Percentiles rank a stretch among this genome's conserved stretches.
Evolutionary conservation across 2,329 filamentous ascomycete species (phyloP).

Genomic region (Aphanocladium album): DNA sequence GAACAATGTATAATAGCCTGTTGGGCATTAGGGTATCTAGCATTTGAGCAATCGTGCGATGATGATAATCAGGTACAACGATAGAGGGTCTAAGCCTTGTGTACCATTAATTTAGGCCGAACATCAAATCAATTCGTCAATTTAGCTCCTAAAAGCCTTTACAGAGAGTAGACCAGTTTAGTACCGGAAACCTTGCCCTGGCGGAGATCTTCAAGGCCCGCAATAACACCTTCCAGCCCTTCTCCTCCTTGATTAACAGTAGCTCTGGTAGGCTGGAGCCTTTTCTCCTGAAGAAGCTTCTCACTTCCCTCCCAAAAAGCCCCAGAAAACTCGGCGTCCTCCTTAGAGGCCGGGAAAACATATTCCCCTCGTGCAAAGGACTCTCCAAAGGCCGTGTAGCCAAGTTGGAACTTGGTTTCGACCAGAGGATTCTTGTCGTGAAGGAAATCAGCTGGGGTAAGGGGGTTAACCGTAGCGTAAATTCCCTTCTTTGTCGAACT

Average conservation of each 20-base stretch:
- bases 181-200: conserved; percentile 32
- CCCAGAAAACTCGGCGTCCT: conserved; percentile 31
- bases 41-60: no score
- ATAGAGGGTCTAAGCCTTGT: no score
- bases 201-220: conserved; percentile 27
- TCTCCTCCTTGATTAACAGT: conserved; percentile 17
- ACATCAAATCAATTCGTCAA: no score
- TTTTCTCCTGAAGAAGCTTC: conserved; percentile 29
- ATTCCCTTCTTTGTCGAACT: background rate
- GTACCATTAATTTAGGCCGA: no score
- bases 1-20: no score
- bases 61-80: no score
- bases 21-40: no score
- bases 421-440: background rate
- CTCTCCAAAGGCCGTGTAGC: conserved; percentile 37
- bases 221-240: conserved; percentile 30
- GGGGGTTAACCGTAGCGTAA: conserved; percentile 4
- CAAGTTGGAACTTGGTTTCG: conserved; percentile 26
- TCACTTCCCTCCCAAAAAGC: conserved; percentile 31
- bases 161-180: conserved; percentile 41
- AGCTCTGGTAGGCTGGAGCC: conserved; percentile 28
- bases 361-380: conserved; percentile 21
- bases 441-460: background rate
- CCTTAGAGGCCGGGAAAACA: conserved; percentile 18
- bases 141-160: background rate